Evolutionary conservation across 306 rosid genomes (phyloP).

Genomic region (Medicago ruthenica): DNA sequence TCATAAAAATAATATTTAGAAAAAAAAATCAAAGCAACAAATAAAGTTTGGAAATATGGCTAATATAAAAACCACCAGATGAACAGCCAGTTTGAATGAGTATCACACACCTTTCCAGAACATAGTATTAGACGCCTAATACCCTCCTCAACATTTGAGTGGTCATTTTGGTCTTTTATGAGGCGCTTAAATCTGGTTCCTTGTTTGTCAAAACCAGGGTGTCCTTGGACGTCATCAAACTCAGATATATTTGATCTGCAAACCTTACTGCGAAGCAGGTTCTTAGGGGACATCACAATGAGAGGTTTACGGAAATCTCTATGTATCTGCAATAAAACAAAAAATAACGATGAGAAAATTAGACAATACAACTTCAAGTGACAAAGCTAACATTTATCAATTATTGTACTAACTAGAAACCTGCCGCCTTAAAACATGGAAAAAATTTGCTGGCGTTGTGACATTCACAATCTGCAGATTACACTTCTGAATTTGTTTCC

Average conservation of each 20-base stretch:
- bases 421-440: conserved; percentile 92
- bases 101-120: conserved; percentile 78
- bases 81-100: conserved; percentile 20
- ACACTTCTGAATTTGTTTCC: conserved; percentile 94
- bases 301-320: conserved; percentile 95
- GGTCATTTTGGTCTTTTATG: conserved; percentile 80
- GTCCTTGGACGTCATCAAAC: conserved; percentile 95
- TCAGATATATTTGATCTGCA: conserved; percentile 90
- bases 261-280: conserved; percentile 84
- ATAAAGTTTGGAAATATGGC: background rate
- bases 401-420: conserved; percentile 56
- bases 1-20: conserved; percentile 6
- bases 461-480: conserved; percentile 94
- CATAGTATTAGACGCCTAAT: conserved; percentile 81
- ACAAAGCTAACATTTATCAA: conserved; percentile 34
- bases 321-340: conserved; percentile 62
- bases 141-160: conserved; percentile 80
- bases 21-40: background rate
- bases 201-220: conserved; percentile 95
- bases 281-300: conserved; percentile 91
- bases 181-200: conserved; percentile 97
- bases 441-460: conserved; percentile 95
- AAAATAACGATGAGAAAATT: conserved; percentile 28
- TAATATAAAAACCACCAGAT: background rate
- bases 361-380: conserved; percentile 10